These are phyloP conservation scores for Umbellularia californica DNA, from an alignment of 164 flowering plant genomes.

Conservation along the genomic window DNA sequence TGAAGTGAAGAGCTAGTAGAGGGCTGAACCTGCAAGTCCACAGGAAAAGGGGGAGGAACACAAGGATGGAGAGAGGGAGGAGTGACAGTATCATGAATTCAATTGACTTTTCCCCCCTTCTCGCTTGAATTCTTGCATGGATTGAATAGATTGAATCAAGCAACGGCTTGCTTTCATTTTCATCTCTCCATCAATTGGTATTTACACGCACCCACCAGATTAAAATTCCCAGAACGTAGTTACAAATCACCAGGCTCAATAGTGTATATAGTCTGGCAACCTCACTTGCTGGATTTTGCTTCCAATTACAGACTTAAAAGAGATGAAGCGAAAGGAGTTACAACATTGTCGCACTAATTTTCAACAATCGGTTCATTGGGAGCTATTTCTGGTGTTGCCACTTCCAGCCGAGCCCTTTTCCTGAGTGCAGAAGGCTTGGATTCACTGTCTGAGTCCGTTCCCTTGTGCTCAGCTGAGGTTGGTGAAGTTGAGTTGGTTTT, in stretches of 20 bases:
- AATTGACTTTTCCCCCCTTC: too few relatives aligned
- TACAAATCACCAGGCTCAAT: neutral
- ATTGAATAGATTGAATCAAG: neutral
- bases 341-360: slow-evolving; percentile 9
- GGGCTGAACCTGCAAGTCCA: too few relatives aligned
- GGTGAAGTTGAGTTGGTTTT: slow-evolving; percentile 25
- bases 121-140: too few relatives aligned
- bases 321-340: neutral
- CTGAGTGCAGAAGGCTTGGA: slow-evolving; percentile 15
- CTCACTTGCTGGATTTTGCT: neutral
- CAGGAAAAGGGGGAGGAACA: too few relatives aligned
- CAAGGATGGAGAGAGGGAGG: too few relatives aligned
- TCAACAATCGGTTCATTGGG: slow-evolving; percentile 16
- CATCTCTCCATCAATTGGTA: neutral
- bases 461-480: slow-evolving; percentile 20
- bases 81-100: too few relatives aligned
- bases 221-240: neutral
- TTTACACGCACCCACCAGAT: neutral
- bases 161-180: too few relatives aligned
- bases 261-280: neutral
- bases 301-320: neutral
- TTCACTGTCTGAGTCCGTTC: slow-evolving; percentile 12
- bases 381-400: slow-evolving; percentile 8
- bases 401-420: slow-evolving; percentile 27
- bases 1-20: too few relatives aligned